These are phyloP conservation scores for Salix caprea DNA, from an alignment of 345 rosid genomes.

Conservation along the genomic window DNA sequence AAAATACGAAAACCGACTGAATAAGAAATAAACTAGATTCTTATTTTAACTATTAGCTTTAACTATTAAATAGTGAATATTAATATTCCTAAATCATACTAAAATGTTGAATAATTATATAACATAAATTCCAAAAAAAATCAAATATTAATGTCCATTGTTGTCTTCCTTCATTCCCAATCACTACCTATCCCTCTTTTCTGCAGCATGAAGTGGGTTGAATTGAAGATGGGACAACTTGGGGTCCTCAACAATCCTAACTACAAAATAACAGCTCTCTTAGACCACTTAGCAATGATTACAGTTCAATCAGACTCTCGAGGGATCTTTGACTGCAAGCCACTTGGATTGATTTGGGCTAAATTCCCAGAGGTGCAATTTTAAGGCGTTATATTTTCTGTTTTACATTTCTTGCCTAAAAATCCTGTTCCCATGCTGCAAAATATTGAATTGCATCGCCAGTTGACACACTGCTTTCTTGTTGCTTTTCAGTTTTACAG, in stretches of 20 bases:
- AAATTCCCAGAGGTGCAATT: slow-evolving; percentile 66
- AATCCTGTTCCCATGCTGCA: neutral
- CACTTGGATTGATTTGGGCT: slow-evolving; percentile 90
- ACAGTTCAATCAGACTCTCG: slow-evolving; percentile 87
- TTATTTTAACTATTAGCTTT: neutral
- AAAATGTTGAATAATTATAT: neutral
- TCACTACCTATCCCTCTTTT: neutral
- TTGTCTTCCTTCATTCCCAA: no score
- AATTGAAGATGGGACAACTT: slow-evolving; percentile 95
- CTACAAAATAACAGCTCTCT: slow-evolving; percentile 92
- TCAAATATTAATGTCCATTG: neutral
- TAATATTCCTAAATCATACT: neutral
- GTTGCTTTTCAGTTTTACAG: slow-evolving; percentile 56
- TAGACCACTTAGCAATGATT: slow-evolving; percentile 90
- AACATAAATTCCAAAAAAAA: neutral
- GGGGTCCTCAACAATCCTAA: slow-evolving; percentile 79
- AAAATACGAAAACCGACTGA: neutral
- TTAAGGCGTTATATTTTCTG: neutral
- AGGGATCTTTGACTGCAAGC: slow-evolving; percentile 89
- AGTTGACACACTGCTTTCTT: neutral
- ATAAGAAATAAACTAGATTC: neutral
- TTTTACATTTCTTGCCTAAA: neutral
- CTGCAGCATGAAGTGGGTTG: slow-evolving; percentile 97
- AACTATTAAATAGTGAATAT: neutral
- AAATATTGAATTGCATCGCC: neutral